Base-by-base conservation (phyloP, 768 basidiomycete species). In the Lactifluus hygrophoroides region DNA sequence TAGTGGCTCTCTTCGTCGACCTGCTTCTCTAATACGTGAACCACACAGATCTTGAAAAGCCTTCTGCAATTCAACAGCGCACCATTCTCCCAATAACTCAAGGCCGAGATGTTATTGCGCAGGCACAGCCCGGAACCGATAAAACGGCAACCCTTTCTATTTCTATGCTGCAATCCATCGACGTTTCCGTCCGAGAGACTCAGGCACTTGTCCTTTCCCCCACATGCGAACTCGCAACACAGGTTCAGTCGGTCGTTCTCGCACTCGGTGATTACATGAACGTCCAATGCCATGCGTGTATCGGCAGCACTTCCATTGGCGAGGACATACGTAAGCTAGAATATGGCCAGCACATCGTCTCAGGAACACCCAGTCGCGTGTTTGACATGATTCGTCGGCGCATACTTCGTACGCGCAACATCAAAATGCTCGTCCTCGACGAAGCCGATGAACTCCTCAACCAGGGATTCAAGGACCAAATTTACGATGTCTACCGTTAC, bases 141-240 rank as follows among this genome's bases (percentile, higher is more conserved):
- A 99, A 98, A 90, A 99, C 95, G 10, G 95, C 95, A 6, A 96
- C 95, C 19, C 97, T 97, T 76, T 94, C 94, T 65, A 96, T 99
- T 71, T 90, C 94, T 65, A 92, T 96, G 72, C 85, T 99, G 53
- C 95, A 99, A 71, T 92, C 91, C 63, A 96, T 99, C 82, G 95
- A 99, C 72, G 84, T 90, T 43, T 86, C 89, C 38, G 82, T 97
- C 50, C 85, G 94, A 61, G 94, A 96, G 75, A 94, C 93, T 3
- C 95, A 98, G 73, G 95, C 93, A 0, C 85, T 99, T 51, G 88
- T 99, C 57, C 81, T 99, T 35, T 96, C 95, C 6, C 95, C 95
- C 3, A 99, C 95, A n/a, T 90, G 95, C 64, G 95, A 99, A 76
- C 80, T 98, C 57, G 95, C 95, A 21, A 94, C 93, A n/a, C 95